Base-by-base conservation (phyloP, 371 early-diverging fungal species). In the Batrachochytrium dendrobatidis region DNA sequence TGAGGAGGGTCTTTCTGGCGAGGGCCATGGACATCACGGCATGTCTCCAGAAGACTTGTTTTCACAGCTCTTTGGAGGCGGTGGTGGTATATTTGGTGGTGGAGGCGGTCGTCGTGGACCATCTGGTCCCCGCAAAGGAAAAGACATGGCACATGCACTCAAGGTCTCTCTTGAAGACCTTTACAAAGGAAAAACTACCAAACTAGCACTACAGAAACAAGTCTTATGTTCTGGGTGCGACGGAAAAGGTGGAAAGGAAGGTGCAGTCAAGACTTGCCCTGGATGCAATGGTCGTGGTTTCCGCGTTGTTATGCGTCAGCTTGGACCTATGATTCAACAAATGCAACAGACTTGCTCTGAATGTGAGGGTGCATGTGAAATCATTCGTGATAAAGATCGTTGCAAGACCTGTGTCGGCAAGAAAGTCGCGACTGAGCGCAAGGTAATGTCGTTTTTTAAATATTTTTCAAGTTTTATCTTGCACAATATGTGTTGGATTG, bases 301-400 rank as follows among this genome's bases (percentile, higher is more conserved):
- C 61, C 85, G 84, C 66, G 71, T 94, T 28, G 85, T 86, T 33
- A 82, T 92, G 65, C 81, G 95, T 53, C 97, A 95, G 73, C 87
- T 96, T 79, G 97, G 97, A 29, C 94, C 94, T 56, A 94, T 95
- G 90, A 84, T 96, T 56, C 98, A 98, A 79, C 96, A 94, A 78
- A 86, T 95, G 74, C 95, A 95, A 72, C 88, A 91, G 70, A 83
- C 89, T 39, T 98, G 98, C 81, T 77, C 79, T 18, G 85, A 82
- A 51, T 96, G 96, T 79, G 79, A 81, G 50, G 97, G 93, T 54
- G 84, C 83, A 61, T 94, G 95, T 61, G 87, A 93, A 67, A 79
- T 85, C 30, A 92, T 96, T 62, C 79, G 82, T 64, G 85, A 84
- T 34, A 90, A 90, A 75, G 90, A 92, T 70, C 72, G 83, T 52